Base-by-base conservation (phyloP, 2,329 filamentous ascomycete genomes). In the Cadophora sp. region DNA sequence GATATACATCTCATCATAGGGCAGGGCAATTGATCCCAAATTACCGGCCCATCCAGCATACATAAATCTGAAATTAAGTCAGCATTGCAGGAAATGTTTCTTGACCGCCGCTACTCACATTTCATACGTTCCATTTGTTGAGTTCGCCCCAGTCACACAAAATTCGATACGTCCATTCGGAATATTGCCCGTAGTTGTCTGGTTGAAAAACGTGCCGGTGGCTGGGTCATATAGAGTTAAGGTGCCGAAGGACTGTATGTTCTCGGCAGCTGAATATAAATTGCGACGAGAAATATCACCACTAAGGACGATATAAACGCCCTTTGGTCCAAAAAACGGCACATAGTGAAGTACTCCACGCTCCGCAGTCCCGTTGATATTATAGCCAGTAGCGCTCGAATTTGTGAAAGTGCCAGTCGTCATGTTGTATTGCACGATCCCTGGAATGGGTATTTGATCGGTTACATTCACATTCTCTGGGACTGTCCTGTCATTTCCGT, bases 1-100 rank as follows among this genome's bases (percentile, higher is more conserved):
- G 30, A 72, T 68, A 30, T 70, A 71, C 16, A 72, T 66, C n/a
- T 70, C 63, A 47, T 66, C 69, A 55, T 47, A 67, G 24, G 59
- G 66, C 36, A 61, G 30, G 11, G 66, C 62, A 24, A 36, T 9
- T 18, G 53, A 24, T 66, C 59, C 59, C 3, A 61, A 39, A n/a
- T 48, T 33, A 20, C 55, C 27, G 59, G 53, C 59, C 63, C 66
- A 66, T 30, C 69, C 69, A 20, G 59, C 69, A 24, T 68, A 66
- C 7, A 68, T 56, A 20, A 70, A 68, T 58, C 69, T 67, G 50
- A 20, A 36, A 22, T 41, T 45, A 18, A 36, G 51, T 53, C 51
- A 51, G 20, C 14, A 53, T 47, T 9, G 18, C 2, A 22, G 8
- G 20, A 39, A 27, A 20, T n/a, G n/a, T 13, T n/a, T 59, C 0